A percentile compares a stretch with the other conserved stretches of the same genome.
These are phyloP conservation scores for Mycena amicta DNA, from an alignment of 768 basidiomycete species.

Conservation along the genomic window DNA sequence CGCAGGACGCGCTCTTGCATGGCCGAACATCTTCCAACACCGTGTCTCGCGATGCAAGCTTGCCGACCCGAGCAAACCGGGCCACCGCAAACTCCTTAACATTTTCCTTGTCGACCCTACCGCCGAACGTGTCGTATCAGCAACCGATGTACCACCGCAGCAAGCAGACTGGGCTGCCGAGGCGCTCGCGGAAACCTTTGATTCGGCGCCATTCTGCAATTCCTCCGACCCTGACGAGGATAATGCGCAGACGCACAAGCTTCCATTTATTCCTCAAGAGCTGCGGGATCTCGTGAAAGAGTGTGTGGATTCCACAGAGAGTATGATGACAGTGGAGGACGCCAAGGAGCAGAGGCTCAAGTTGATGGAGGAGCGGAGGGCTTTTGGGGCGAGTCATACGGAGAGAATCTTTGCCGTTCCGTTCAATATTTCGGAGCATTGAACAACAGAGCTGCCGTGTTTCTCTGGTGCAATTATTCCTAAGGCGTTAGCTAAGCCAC, in stretches of 20 bases:
- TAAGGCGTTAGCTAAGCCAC: too few species aligned
- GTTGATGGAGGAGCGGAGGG: constrained; percentile 36
- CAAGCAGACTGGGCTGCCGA: constrained; percentile 12
- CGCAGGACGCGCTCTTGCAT: constrained; percentile 28
- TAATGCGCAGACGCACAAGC: constrained; percentile 1
- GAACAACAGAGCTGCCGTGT: too few species aligned
- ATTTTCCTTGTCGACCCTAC: constrained; percentile 43
- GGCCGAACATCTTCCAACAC: constrained; percentile 36
- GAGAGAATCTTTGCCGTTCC: background rate
- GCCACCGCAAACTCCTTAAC: constrained; percentile 42
- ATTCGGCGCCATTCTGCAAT: too few species aligned
- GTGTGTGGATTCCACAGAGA: constrained; percentile 23
- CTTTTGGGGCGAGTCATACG: background rate
- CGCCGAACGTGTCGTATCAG: constrained; percentile 24
- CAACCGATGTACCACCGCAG: constrained; percentile 32
- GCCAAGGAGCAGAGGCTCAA: constrained; percentile 33
- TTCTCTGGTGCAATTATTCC: too few species aligned
- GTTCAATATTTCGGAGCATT: too few species aligned
- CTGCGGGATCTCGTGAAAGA: constrained; percentile 26
- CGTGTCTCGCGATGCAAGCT: constrained; percentile 37
- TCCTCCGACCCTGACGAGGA: background rate
- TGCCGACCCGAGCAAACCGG: constrained; percentile 36
- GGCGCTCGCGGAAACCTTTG: constrained; percentile 5
- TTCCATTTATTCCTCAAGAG: constrained; percentile 29
- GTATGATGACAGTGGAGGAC: constrained; percentile 31